phyloP scores from a whole-genome alignment of 1,284 basidiomycete genomes.

The Fistulinella staudtii region DNA sequence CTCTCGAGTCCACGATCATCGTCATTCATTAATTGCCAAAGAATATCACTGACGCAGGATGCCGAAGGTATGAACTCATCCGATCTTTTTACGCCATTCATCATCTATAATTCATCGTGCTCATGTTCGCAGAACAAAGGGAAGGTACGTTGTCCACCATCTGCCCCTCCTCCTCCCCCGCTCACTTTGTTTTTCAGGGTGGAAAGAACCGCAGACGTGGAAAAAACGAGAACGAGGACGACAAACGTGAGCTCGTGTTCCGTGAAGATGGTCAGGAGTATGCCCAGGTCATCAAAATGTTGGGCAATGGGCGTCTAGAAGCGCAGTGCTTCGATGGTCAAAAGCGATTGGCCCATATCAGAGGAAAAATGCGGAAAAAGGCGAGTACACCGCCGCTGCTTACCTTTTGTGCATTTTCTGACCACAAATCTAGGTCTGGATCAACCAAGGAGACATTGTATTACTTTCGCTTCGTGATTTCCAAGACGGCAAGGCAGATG shows the following conservation, averaged over 20 bases:
- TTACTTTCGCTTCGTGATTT: conserved; percentile 96
- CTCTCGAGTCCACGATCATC: too few relatives aligned
- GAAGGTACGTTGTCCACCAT: conserved; percentile 51
- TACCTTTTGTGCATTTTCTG: neutral
- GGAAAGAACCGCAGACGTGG: conserved; percentile 99
- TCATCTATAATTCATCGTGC: conserved; percentile 5
- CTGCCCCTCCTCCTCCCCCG: neutral
- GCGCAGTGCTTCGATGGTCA: conserved; percentile 98
- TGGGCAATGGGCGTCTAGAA: conserved; percentile 96
- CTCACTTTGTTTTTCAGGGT: conserved; percentile 55
- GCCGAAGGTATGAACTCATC: conserved; percentile 22
- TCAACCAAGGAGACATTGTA: conserved; percentile 98
- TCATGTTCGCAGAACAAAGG: conserved; percentile 63
- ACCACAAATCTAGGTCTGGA: conserved; percentile 81
- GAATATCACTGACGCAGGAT: conserved; percentile 9
- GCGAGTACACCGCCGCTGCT: conserved; percentile 40
- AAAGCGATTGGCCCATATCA: conserved; percentile 96
- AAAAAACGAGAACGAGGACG: conserved; percentile 99
- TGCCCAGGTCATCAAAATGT: conserved; percentile 98
- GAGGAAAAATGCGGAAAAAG: conserved; percentile 99
- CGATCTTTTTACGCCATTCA: neutral
- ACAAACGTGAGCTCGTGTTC: conserved; percentile 99
- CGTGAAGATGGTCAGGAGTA: conserved; percentile 99
- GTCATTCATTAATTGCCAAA: neutral
- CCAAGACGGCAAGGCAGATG: conserved; percentile 99